Evolutionary conservation across 495 filamentous ascomycete genomes (phyloP).

Genomic region (Sabuloglossum arenarium): DNA sequence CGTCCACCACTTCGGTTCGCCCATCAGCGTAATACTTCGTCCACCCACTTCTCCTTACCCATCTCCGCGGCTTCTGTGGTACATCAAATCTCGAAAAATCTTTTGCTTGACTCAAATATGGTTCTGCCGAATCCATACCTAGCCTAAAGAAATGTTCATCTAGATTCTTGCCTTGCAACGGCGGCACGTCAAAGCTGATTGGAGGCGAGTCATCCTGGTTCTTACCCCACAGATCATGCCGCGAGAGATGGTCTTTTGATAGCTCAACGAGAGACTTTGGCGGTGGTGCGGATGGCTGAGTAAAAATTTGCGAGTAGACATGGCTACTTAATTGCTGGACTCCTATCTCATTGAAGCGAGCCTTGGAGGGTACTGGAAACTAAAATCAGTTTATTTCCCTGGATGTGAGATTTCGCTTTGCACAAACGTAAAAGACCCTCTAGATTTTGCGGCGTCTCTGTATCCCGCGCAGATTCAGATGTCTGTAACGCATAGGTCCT

Average conservation of each 20-base stretch:
- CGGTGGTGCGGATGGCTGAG: conserved; percentile 29
- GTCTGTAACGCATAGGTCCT: not conserved
- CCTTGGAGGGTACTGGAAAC: conserved; percentile 28
- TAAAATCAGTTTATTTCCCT: not conserved
- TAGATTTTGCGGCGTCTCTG: not conserved
- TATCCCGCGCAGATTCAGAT: not conserved
- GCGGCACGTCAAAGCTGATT: conserved; percentile 68
- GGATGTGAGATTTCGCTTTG: not conserved
- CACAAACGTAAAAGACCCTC: not conserved
- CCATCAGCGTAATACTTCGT: conserved; percentile 75
- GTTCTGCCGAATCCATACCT: conserved; percentile 70
- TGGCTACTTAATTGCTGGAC: conserved; percentile 78
- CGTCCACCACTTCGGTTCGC: conserved; percentile 43
- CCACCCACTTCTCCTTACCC: conserved; percentile 72
- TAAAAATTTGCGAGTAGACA: conserved; percentile 71
- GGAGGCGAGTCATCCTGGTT: conserved; percentile 53
- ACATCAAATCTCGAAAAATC: conserved; percentile 41
- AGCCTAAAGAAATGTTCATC: conserved; percentile 94
- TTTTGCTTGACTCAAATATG: conserved; percentile 60
- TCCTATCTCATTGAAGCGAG: conserved; percentile 76
- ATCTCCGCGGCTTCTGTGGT: conserved; percentile 58
- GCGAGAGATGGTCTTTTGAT: conserved; percentile 60
- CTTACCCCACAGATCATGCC: conserved; percentile 81
- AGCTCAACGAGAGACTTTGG: conserved; percentile 52
- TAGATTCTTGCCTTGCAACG: conserved; percentile 55